Conservation (phyloP, 2,329 filamentous ascomycete species). For the Colletotrichum tabaci region DNA sequence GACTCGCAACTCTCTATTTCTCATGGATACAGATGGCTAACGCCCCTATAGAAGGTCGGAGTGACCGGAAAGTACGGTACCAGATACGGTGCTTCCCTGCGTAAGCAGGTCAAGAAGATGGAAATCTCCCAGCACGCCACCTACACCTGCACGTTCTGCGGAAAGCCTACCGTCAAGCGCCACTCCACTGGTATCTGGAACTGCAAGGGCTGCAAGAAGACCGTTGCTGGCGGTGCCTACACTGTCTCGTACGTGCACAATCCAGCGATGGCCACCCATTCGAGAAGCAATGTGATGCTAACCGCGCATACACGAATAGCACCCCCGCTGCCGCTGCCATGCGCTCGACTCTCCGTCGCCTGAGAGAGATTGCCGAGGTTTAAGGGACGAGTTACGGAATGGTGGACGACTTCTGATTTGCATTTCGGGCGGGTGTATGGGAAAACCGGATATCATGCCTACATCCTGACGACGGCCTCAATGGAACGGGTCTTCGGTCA, state of each 20-base stretch:
- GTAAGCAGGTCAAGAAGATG: conserved; percentile 98
- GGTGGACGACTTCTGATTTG: conserved; percentile 57
- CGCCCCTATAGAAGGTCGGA: conserved; percentile 83
- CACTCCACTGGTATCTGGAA: conserved; percentile 96
- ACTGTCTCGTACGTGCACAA: conserved; percentile 86
- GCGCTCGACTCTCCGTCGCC: conserved; percentile 95
- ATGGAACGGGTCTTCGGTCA: conserved; percentile 53
- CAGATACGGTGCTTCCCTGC: conserved; percentile 98
- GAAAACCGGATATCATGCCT: conserved; percentile 60
- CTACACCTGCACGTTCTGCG: conserved; percentile 99
- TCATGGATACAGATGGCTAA: conserved; percentile 33
- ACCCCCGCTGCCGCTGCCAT: conserved; percentile 95
- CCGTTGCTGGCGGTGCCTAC: conserved; percentile 90
- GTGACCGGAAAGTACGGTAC: conserved; percentile 98
- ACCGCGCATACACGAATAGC: conserved; percentile 61
- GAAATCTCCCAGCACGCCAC: conserved; percentile 98
- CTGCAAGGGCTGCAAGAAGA: conserved; percentile 96
- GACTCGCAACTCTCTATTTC: background rate
- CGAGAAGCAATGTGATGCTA: conserved; percentile 44
- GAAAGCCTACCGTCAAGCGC: conserved; percentile 94
- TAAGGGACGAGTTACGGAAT: conserved; percentile 63
- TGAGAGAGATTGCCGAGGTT: conserved; percentile 98
- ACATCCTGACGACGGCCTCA: conserved; percentile 58
- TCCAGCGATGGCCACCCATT: background rate
- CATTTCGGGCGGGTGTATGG: conserved; percentile 64